phyloP scores from a whole-genome alignment of 768 basidiomycete genomes.

The Auriculariales sp. region DNA sequence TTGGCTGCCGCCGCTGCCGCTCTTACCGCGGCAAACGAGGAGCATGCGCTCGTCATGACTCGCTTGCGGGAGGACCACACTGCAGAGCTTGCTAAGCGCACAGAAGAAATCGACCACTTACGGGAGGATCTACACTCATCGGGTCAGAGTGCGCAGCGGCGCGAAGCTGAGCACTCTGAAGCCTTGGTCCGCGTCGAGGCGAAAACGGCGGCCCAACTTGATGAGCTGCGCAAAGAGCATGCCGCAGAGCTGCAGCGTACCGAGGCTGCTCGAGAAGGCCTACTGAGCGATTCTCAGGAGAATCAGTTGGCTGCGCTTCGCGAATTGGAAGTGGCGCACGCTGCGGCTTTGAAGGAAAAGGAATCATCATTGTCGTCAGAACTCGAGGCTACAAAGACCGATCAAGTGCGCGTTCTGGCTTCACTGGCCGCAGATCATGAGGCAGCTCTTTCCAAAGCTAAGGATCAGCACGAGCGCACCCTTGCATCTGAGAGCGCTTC shows the following conservation, averaged over 20 bases:
- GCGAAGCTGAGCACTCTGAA: no score
- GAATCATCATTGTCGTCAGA: slow-evolving; percentile 52
- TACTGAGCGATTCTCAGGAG: slow-evolving; percentile 59
- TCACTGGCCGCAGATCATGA: slow-evolving; percentile 49
- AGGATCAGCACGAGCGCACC: slow-evolving; percentile 17
- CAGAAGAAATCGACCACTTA: slow-evolving; percentile 7
- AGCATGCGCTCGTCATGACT: slow-evolving; percentile 29
- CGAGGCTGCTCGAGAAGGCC: slow-evolving; percentile 63
- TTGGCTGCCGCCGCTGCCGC: slow-evolving; percentile 25
- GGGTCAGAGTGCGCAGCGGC: no score
- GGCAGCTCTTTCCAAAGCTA: slow-evolving; percentile 17
- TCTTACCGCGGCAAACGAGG: slow-evolving; percentile 25
- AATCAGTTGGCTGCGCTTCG: slow-evolving; percentile 45
- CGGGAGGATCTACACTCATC: no score
- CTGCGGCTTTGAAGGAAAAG: slow-evolving; percentile 47
- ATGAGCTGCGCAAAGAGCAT: slow-evolving; percentile 65
- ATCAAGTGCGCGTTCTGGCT: slow-evolving; percentile 39
- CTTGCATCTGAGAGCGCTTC: no score
- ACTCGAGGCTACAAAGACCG: slow-evolving; percentile 46
- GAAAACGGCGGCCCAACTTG: slow-evolving; percentile 47
- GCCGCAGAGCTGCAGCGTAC: slow-evolving; percentile 54
- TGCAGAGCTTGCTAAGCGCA: neutral
- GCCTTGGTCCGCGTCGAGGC: slow-evolving; percentile 44
- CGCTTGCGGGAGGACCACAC: slow-evolving; percentile 2
- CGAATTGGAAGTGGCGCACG: slow-evolving; percentile 59